Evolutionary conservation across 1,139 yeast species (phyloP).

Genomic region (Blastobotrys petasosporus): DNA sequence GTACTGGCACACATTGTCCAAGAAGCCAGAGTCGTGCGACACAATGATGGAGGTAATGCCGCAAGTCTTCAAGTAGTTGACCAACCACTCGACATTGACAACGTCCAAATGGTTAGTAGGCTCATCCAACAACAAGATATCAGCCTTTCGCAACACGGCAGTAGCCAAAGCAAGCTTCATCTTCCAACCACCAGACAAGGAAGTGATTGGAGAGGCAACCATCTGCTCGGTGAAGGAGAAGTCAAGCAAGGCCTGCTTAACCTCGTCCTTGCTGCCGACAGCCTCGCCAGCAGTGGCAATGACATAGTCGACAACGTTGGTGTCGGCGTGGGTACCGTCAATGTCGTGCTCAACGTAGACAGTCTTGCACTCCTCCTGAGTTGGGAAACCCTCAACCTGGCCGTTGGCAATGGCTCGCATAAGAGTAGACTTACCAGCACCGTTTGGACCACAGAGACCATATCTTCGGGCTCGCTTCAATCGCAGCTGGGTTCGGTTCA

Average conservation of each 20-base stretch:
- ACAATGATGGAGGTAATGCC: slow-evolving; percentile 97
- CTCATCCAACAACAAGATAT: slow-evolving; percentile 95
- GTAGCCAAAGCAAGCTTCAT: slow-evolving; percentile 99
- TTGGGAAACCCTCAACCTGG: slow-evolving; percentile 99
- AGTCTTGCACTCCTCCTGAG: slow-evolving; percentile 96
- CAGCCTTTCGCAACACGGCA: slow-evolving; percentile 98
- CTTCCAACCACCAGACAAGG: slow-evolving; percentile 99
- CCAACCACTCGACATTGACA: slow-evolving; percentile 98
- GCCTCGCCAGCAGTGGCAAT: slow-evolving; percentile 53
- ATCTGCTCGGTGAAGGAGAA: slow-evolving; percentile 90
- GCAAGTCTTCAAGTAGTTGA: slow-evolving; percentile 96
- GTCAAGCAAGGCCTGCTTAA: slow-evolving; percentile 64
- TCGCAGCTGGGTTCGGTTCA: slow-evolving; percentile 98
- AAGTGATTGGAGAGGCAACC: slow-evolving; percentile 88
- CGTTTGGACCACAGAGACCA: slow-evolving; percentile 99
- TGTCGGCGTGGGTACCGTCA: slow-evolving; percentile 96
- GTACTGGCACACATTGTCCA: slow-evolving; percentile 95
- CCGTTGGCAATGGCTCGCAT: slow-evolving; percentile 99
- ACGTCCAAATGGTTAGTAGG: slow-evolving; percentile 99
- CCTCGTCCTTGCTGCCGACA: slow-evolving; percentile 63
- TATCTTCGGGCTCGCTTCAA: slow-evolving; percentile 99
- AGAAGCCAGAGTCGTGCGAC: slow-evolving; percentile 99
- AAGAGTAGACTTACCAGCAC: slow-evolving; percentile 99
- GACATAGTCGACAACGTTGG: slow-evolving; percentile 88
- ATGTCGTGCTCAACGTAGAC: slow-evolving; percentile 99